A percentile compares a stretch with the other conserved stretches of the same genome.
Conservation (phyloP, 805 yeast genomes). For the Saccharomycopsis microspora region DNA sequence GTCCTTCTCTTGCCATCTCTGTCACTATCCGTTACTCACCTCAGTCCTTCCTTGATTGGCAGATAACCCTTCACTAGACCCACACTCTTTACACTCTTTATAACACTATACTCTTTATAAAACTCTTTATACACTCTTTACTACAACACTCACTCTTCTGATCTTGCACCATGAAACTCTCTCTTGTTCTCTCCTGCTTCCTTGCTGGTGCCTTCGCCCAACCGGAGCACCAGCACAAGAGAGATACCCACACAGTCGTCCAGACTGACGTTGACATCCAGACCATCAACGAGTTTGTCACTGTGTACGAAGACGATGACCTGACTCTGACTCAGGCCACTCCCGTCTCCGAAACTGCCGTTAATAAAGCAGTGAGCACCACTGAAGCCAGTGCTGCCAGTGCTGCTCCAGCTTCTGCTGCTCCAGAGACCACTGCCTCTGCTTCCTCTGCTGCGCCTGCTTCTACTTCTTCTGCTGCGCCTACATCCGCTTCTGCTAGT, state of each 20-base stretch:
- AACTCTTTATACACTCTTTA: too few relatives aligned
- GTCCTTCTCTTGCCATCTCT: too few relatives aligned
- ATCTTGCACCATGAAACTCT: slow-evolving; percentile 2
- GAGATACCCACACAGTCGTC: slow-evolving; percentile 4
- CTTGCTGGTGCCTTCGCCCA: slow-evolving; percentile 15
- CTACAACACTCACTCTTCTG: too few relatives aligned
- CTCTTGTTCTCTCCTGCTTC: slow-evolving; percentile 3
- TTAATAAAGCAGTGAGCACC: slow-evolving; percentile 11
- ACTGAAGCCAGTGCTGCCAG: slow-evolving; percentile 17
- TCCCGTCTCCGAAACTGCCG: background rate
- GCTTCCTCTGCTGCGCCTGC: slow-evolving; percentile 4
- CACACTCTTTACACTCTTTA: too few relatives aligned
- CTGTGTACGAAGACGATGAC: slow-evolving; percentile 15
- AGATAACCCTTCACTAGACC: too few relatives aligned
- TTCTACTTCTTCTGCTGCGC: slow-evolving; percentile 50
- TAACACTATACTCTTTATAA: too few relatives aligned
- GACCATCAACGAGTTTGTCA: slow-evolving; percentile 12
- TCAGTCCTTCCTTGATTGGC: too few relatives aligned
- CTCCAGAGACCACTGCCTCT: background rate
- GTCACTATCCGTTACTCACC: too few relatives aligned
- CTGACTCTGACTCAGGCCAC: slow-evolving; percentile 14
- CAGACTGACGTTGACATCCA: slow-evolving; percentile 8
- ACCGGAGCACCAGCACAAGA: slow-evolving; percentile 6
- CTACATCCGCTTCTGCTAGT: slow-evolving; percentile 57
- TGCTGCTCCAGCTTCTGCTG: slow-evolving; percentile 16